A percentile compares a stretch with the other conserved stretches of the same genome.
Evolutionary conservation across 2,329 filamentous ascomycete species (phyloP).

Genomic region (Achaetomium macrosporum): DNA sequence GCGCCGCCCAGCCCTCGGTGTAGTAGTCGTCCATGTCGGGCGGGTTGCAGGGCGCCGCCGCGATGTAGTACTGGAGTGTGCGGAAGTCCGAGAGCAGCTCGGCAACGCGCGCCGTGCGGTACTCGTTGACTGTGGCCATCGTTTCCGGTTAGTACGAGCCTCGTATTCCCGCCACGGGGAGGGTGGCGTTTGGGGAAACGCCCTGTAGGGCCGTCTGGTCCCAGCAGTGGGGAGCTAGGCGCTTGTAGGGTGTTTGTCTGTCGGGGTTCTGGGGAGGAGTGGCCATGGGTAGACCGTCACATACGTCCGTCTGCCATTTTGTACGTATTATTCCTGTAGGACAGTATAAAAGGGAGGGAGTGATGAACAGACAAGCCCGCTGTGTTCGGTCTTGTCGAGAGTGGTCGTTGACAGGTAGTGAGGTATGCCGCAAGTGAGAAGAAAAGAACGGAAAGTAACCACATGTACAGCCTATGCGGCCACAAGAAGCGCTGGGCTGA

Average conservation of each 20-base stretch:
- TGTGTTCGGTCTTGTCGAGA: not conserved
- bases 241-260: slow-evolving; percentile 5
- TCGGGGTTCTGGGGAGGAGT: slow-evolving; percentile 3
- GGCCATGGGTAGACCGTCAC: slow-evolving; percentile 9
- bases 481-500: slow-evolving; percentile 19
- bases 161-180: not conserved
- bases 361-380: not conserved
- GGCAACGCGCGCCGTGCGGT: slow-evolving; percentile 53
- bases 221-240: not conserved
- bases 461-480: slow-evolving; percentile 20
- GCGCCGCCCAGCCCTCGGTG: slow-evolving; percentile 56
- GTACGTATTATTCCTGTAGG: not conserved
- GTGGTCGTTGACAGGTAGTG: not conserved
- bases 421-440: slow-evolving; percentile 7
- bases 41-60: slow-evolving; percentile 50
- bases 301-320: slow-evolving; percentile 26
- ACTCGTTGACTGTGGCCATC: slow-evolving; percentile 49
- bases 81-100: slow-evolving; percentile 58
- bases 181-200: slow-evolving; percentile 2
- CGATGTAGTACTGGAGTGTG: slow-evolving; percentile 57
- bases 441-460: slow-evolving; percentile 1
- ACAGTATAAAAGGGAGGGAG: not conserved
- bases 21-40: slow-evolving; percentile 52
- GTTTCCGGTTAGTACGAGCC: slow-evolving; percentile 4
- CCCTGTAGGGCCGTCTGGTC: slow-evolving; percentile 3